Conservation (phyloP, 192 early-diverging fungal genomes). For the Linnemannia exigua region DNA sequence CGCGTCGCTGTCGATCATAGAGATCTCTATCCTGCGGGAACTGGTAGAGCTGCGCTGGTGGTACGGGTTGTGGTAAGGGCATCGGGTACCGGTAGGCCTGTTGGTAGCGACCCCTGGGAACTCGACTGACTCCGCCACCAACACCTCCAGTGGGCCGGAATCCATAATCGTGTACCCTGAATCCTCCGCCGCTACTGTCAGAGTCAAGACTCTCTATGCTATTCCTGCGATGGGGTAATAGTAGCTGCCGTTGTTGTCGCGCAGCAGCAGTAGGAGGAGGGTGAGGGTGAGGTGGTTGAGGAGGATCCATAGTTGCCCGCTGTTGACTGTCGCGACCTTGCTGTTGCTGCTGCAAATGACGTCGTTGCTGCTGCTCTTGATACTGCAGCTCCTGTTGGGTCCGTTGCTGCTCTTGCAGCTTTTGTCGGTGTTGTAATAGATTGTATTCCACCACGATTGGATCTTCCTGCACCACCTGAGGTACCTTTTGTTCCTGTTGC, state of each 20-base stretch:
- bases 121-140: constrained; percentile 4
- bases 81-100: constrained; percentile 33
- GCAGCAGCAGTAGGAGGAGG: background rate
- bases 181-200: constrained; percentile 21
- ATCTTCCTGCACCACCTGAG: constrained; percentile 19
- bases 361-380: constrained; percentile 14
- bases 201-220: constrained; percentile 49
- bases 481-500: background rate
- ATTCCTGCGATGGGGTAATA: constrained; percentile 22
- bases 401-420: constrained; percentile 10
- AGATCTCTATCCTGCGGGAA: constrained; percentile 44
- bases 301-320: background rate
- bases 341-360: constrained; percentile 12
- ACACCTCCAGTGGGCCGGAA: background rate
- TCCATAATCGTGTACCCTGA: constrained; percentile 9
- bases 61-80: constrained; percentile 17
- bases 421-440: constrained; percentile 29
- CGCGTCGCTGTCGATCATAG: constrained; percentile 16
- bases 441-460: constrained; percentile 47
- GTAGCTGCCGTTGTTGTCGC: constrained; percentile 3
- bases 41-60: constrained; percentile 31
- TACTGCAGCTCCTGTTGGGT: constrained; percentile 20
- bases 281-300: no score
- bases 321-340: background rate
- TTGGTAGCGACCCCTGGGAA: constrained; percentile 14